Evolutionary conservation across 495 filamentous ascomycete species (phyloP).

Genomic region (Penicillium crystallinum): DNA sequence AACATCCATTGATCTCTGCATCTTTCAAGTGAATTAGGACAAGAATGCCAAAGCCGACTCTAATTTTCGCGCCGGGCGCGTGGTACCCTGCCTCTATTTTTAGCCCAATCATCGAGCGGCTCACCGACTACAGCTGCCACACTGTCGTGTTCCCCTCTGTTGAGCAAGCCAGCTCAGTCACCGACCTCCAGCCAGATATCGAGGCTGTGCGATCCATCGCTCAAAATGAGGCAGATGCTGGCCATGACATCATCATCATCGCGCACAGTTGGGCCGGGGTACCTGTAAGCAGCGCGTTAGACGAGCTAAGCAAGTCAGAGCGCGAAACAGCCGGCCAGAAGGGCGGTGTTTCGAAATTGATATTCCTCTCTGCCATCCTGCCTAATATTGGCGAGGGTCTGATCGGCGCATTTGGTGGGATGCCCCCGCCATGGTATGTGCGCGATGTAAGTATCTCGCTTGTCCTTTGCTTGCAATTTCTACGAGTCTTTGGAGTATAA

Average conservation of each 20-base stretch:
- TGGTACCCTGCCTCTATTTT: constrained; percentile 35
- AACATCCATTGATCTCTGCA: background rate
- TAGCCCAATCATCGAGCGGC: constrained; percentile 20
- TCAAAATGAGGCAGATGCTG: constrained; percentile 20
- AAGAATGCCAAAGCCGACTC: constrained; percentile 27
- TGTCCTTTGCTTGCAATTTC: background rate
- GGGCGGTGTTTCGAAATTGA: constrained; percentile 41
- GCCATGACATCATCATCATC: constrained; percentile 34
- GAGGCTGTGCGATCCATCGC: constrained; percentile 21
- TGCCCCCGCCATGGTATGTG: constrained; percentile 31
- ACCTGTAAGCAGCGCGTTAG: constrained; percentile 44
- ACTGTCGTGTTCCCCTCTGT: constrained; percentile 32
- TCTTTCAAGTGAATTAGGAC: background rate
- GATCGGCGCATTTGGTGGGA: constrained; percentile 32
- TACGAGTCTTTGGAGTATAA: too few relatives aligned
- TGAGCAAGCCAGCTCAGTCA: constrained; percentile 19
- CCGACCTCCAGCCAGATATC: constrained; percentile 31
- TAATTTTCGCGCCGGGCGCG: constrained; percentile 34
- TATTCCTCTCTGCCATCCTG: constrained; percentile 43
- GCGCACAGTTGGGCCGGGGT: constrained; percentile 48
- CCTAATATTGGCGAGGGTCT: constrained; percentile 33
- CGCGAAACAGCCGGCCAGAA: constrained; percentile 25
- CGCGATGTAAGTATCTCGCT: constrained; percentile 26
- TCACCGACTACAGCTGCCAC: constrained; percentile 22
- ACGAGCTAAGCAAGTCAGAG: constrained; percentile 37